phyloP scores from a whole-genome alignment of 1,284 basidiomycete species.

The Puccinia hordei region DNA sequence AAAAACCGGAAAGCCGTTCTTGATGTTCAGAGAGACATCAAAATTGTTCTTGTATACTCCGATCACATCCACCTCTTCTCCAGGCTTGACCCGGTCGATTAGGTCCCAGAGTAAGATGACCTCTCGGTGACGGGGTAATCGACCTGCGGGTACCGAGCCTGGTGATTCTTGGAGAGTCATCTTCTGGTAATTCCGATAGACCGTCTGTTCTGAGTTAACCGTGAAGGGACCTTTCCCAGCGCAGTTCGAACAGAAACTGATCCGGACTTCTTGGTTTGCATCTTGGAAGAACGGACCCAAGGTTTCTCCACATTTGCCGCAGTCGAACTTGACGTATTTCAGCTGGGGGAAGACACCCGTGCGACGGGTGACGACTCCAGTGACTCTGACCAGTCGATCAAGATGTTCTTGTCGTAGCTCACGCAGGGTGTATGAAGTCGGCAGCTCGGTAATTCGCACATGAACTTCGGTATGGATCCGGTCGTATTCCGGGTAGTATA shows the following conservation, averaged over 20 bases:
- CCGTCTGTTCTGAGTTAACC: constrained; percentile 97
- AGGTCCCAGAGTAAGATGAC: constrained; percentile 82
- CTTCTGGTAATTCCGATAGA: constrained; percentile 95
- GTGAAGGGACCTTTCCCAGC: constrained; percentile 91
- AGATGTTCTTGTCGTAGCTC: constrained; percentile 89
- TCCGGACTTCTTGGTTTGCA: constrained; percentile 86
- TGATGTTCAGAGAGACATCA: constrained; percentile 62
- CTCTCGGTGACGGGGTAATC: constrained; percentile 91
- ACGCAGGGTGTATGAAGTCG: constrained; percentile 82
- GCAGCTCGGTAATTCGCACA: constrained; percentile 92
- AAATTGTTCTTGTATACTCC: constrained; percentile 98
- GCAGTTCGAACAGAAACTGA: constrained; percentile 91
- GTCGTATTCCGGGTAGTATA: constrained; percentile 94
- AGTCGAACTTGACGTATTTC: constrained; percentile 99
- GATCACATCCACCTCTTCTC: constrained; percentile 88
- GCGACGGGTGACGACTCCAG: constrained; percentile 94
- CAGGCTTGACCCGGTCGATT: constrained; percentile 88
- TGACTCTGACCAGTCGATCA: constrained; percentile 91
- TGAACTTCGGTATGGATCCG: constrained; percentile 98
- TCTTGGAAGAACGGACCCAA: constrained; percentile 98
- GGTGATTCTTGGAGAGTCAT: constrained; percentile 98
- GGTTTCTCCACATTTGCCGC: constrained; percentile 83
- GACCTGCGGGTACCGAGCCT: constrained; percentile 99
- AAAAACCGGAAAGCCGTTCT: constrained; percentile 79
- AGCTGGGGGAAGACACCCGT: constrained; percentile 97